Evolutionary conservation across 176 grass and related monocot species (phyloP), one percentile per base, ranked within the genome.

Genomic region (Lolium multiflorum): DNA sequence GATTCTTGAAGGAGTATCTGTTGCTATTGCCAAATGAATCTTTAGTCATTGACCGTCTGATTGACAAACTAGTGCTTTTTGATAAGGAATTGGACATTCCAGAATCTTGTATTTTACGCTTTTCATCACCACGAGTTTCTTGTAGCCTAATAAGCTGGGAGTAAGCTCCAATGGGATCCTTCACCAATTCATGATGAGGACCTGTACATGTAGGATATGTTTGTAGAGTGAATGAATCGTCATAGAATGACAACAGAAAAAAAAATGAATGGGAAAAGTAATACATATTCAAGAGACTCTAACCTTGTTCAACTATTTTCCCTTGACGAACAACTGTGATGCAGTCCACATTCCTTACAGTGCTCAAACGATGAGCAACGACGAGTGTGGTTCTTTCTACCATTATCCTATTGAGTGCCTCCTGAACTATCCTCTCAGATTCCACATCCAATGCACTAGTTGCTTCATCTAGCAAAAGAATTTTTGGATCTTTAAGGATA

Each of bases 401-500:
- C 95, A 93, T 93, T 74, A 94, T 89, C 78, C 87, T 83, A 62
- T 93, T 91, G 22, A 97, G 83, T 63, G 95, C 90, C n/a, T 97
- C 92, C 59, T 97, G 92, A 80, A 97, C 92, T 70, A 97, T 88
- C 58, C 87, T 46, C 79, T 97, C 95, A 46, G 95, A 97, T 81
- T 97, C 92, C 49, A 87, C 89, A 88, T 97, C 95, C 82, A 97
- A 28, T 71, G 95, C 95, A 71, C 92, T 97, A 54, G 95, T 97
- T 82, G 95, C 95, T 91, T 97, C 95, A 76, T 97, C 95, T 63
- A 97, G 89, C 69, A 97, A 83, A 79, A 97, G 72, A 37, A 97
- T 94, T 77, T 91, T 92, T 61, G 91, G 95, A 47, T 93, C 83
- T 83, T 94, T 97, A 26, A 97, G 67, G 54, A 97, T 93, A 46